A percentile compares a stretch with the other conserved stretches of the same genome.
Evolutionary conservation across 2,329 filamentous ascomycete species (phyloP).

Genomic region (Fusarium verrucosum): DNA sequence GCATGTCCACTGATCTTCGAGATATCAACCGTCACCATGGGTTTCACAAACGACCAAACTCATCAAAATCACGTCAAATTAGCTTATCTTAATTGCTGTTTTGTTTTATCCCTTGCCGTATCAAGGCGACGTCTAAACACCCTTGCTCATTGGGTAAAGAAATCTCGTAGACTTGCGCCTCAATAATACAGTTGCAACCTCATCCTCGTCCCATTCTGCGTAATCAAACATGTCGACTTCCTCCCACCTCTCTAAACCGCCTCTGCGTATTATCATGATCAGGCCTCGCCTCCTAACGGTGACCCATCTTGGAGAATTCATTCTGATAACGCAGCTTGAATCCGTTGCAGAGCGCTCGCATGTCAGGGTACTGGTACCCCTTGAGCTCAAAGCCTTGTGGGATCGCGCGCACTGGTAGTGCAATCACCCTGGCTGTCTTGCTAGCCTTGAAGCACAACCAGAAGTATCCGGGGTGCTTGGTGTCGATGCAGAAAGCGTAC

Average conservation of each 20-base stretch:
- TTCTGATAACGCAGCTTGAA: constrained; percentile 85
- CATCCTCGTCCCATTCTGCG: constrained; percentile 14
- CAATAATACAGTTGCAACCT: constrained; percentile 27
- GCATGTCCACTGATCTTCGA: not conserved
- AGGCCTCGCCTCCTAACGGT: constrained; percentile 36
- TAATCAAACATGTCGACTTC: constrained; percentile 23
- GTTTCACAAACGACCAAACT: no score
- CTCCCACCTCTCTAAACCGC: not conserved
- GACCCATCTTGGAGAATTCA: constrained; percentile 70
- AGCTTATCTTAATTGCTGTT: constrained; percentile 22
- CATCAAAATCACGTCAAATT: constrained; percentile 30
- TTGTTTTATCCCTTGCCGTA: not conserved
- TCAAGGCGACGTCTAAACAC: constrained; percentile 13
- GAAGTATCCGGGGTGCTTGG: constrained; percentile 93
- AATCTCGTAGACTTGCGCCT: constrained; percentile 29
- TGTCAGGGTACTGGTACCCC: constrained; percentile 90
- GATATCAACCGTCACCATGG: no score
- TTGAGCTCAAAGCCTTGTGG: constrained; percentile 93
- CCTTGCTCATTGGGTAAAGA: constrained; percentile 15
- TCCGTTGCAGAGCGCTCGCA: constrained; percentile 94
- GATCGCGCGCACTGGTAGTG: constrained; percentile 88
- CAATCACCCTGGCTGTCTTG: constrained; percentile 74
- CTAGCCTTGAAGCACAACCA: constrained; percentile 96
- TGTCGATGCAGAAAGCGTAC: constrained; percentile 95
- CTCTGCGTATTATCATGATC: not conserved